Conservation (phyloP, 345 rosid genomes). For the Mallotus nudiflorus region DNA sequence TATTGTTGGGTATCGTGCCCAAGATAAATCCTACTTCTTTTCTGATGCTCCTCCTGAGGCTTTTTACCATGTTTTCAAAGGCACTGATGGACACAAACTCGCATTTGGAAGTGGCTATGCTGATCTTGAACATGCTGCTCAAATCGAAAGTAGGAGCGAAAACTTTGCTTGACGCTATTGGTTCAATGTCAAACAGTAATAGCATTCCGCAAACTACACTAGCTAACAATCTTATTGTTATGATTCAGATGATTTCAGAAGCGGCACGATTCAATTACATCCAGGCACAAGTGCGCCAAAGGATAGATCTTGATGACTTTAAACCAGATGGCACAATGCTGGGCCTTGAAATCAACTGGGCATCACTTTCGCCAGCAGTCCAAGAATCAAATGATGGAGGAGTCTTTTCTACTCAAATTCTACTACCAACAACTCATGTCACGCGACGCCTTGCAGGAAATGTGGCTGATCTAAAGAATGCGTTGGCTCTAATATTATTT, state of each 20-base stretch:
- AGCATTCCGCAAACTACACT: no score
- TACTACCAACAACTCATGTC: not conserved
- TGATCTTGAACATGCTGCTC: no score
- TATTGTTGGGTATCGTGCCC: no score
- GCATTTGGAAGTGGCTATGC: no score
- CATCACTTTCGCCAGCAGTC: not conserved
- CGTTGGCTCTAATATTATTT: no score
- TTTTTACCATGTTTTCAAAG: no score
- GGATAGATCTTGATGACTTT: not conserved
- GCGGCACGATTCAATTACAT: slow-evolving; percentile 5
- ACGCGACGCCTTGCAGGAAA: not conserved
- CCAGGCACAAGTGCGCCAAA: not conserved
- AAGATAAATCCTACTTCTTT: no score
- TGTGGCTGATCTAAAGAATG: not conserved
- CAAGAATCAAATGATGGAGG: not conserved
- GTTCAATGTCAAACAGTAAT: no score
- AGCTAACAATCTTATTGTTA: not conserved
- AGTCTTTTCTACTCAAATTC: not conserved
- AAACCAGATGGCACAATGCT: not conserved
- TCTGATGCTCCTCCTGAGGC: no score
- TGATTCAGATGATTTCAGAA: slow-evolving; percentile 10
- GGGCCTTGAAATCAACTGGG: not conserved
- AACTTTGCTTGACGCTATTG: no score
- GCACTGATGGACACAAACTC: no score
- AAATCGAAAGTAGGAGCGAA: no score